Base-by-base conservation (phyloP, 495 filamentous ascomycete species). In the Annulohypoxylon moriforme region DNA sequence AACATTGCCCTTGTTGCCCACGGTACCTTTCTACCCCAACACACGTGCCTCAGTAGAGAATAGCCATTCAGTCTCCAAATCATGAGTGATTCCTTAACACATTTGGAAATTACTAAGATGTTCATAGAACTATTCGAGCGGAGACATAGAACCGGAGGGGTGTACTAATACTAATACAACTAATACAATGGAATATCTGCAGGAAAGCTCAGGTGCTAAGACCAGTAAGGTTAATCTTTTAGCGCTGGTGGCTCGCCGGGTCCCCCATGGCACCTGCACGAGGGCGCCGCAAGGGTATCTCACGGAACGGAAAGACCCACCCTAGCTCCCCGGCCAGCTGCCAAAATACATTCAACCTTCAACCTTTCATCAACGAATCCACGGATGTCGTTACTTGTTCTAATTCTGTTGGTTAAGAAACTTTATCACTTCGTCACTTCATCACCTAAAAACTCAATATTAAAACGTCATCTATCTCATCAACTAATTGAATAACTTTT, bases 251-350 rank as follows among this genome's bases (percentile, higher is more conserved):
- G 27, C 40, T 47, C 46, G 13, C 50, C 64, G 70, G 65, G 60
- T 24, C 53, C 60, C 33, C 25, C 47, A 47, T 60, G 64, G 60
- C 70, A 68, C 65, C 60, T 73, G 70, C 70, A 61, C 64, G 38
- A 27, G 22, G 59, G 59, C 50, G 64, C 53, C 64, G 69, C 64
- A 68, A 72, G 64, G 64, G 64, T 72, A 40, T 42, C 46, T 57
- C 44, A 40, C 52, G 31, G 64, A 40, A 67, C 42, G 42, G 64
- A 59, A 67, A 22, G 63, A 72, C 64, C 69, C 69, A 72, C 69
- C 53, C 60, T 3, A 64, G 27, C 46, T 56, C 61, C 60, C 60
- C 64, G 55, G 38, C 42, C 63, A 72, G 69, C 44, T 64, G 69
- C 60, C 60, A 68, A 56, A 59, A 46, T 16, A 20, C 27, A 42